Percentiles rank a stretch among this genome's conserved stretches.
phyloP scores from a whole-genome alignment of 768 basidiomycete genomes.

The Psilocybe tampanensis region DNA sequence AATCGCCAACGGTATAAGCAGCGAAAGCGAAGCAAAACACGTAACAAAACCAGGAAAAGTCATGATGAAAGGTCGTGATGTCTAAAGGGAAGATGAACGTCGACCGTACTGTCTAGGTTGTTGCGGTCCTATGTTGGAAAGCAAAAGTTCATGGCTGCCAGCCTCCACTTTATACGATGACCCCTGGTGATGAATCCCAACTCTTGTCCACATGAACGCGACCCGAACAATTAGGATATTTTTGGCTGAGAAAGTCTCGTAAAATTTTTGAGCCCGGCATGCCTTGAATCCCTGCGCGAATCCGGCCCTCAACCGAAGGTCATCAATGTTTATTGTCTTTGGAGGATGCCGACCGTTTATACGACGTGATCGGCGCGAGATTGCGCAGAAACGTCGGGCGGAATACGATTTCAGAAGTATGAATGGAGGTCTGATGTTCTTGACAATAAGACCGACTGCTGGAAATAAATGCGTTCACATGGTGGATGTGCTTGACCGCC shows the following conservation, averaged over 20 bases:
- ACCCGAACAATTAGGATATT: constrained; percentile 20
- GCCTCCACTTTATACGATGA: constrained; percentile 8
- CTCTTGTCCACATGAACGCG: constrained; percentile 14
- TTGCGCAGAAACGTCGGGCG: constrained; percentile 16
- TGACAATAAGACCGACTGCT: constrained; percentile 8
- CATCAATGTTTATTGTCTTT: constrained; percentile 14
- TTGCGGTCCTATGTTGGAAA: constrained; percentile 5
- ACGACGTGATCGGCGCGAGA: constrained; percentile 16
- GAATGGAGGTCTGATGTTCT: background rate
- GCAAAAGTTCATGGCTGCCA: background rate
- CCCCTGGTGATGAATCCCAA: constrained; percentile 2
- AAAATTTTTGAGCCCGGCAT: background rate
- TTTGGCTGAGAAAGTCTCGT: constrained; percentile 8
- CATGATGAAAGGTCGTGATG: constrained; percentile 27
- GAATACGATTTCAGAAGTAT: constrained; percentile 3
- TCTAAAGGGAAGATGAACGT: constrained; percentile 6
- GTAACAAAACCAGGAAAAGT: constrained; percentile 16
- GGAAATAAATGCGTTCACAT: background rate
- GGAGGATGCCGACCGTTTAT: constrained; percentile 10
- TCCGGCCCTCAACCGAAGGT: background rate
- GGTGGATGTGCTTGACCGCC: background rate
- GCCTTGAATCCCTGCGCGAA: constrained; percentile 4
- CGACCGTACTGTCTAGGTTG: constrained; percentile 3
- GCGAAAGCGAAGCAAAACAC: constrained; percentile 23
- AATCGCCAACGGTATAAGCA: constrained; percentile 21